Evolutionary conservation across 352 stramenopile genomes (phyloP), one percentile per base, ranked within the genome.

Genomic region (Globisporangium orthogonon): DNA sequence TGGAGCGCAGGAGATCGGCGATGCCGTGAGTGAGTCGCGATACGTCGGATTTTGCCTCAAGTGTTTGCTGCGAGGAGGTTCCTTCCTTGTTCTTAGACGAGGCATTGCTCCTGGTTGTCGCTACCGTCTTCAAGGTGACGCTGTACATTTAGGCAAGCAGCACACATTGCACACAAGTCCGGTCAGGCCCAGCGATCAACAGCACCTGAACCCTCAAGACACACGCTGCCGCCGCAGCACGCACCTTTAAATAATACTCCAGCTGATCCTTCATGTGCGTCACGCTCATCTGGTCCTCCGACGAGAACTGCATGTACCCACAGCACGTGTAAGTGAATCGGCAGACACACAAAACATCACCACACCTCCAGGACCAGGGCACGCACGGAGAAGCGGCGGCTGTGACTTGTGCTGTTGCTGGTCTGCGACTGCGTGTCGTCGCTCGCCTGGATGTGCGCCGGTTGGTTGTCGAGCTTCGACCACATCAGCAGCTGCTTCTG

Each of bases 221-320:
- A 54, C n/a, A 17, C 37, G 54, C 37, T 23, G 23, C 23, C 23
- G 23, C 23, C 23, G 23, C 23, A 23, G 9, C 9, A 52, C 50
- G 28, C 58, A 93, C 83, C 74, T 93, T 90, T 69, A 93, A 80
- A 75, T 91, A 93, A 63, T 78, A 93, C 66, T 89, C 76, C n/a
- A 93, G 63, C 40, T 93, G 80, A 51, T 89, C 73, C 68, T 93
- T 93, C 60, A 83, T 83, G 14, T 70, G 58, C 50, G 81, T 85
- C 45, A 93, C 61, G 51, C 67, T 74, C 9, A 69, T 66, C 15
- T 72, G 65, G 43, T 87, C 77, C 63, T 93, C 83, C 15, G 71
- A 76, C 14, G 67, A 61, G 48, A 86, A 74, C 71, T 85, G 64
- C 41, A 11, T 9, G 14, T 23, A 47, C 28, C 4, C n/a, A 56